Evolutionary conservation across 257 asterid genomes (phyloP).

Genomic region (Pogostemon cablin): DNA sequence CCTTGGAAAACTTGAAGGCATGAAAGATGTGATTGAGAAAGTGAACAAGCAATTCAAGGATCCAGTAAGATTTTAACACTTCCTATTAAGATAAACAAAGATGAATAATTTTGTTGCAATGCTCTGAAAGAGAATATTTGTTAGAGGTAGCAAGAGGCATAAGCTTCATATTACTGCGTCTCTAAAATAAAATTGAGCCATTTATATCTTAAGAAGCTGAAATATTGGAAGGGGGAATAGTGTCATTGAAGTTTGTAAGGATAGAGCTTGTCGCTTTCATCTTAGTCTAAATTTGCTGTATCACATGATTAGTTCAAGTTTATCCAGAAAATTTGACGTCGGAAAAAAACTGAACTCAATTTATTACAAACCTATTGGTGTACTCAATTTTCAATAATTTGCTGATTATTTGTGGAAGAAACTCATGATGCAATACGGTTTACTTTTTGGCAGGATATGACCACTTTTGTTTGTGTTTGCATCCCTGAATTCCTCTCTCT

Average conservation of each 20-base stretch:
- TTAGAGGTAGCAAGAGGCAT: not conserved
- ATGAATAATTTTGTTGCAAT: slow-evolving; percentile 10
- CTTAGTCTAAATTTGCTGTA: too few relatives aligned
- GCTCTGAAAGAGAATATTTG: slow-evolving; percentile 15
- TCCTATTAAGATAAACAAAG: slow-evolving; percentile 6
- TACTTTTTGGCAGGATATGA: slow-evolving; percentile 66
- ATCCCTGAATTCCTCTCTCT: slow-evolving; percentile 96
- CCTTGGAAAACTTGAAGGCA: slow-evolving; percentile 91
- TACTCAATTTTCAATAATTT: not conserved
- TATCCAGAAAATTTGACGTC: too few relatives aligned
- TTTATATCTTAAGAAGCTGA: not conserved
- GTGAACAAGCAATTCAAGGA: slow-evolving; percentile 95
- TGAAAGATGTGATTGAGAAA: slow-evolving; percentile 90
- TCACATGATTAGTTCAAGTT: too few relatives aligned
- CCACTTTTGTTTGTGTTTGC: slow-evolving; percentile 91
- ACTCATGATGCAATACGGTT: slow-evolving; percentile 20
- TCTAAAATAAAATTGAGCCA: not conserved
- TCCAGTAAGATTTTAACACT: slow-evolving; percentile 61
- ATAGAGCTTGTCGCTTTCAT: not conserved
- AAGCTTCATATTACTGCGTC: not conserved
- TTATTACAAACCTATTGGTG: too few relatives aligned
- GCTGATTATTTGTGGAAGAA: not conserved
- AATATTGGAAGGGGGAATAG: too few relatives aligned
- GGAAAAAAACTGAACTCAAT: too few relatives aligned
- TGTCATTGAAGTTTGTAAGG: not conserved